Evolutionary conservation across 106 monocot genomes (phyloP).

Genomic region (Dendrobium huoshanense): DNA sequence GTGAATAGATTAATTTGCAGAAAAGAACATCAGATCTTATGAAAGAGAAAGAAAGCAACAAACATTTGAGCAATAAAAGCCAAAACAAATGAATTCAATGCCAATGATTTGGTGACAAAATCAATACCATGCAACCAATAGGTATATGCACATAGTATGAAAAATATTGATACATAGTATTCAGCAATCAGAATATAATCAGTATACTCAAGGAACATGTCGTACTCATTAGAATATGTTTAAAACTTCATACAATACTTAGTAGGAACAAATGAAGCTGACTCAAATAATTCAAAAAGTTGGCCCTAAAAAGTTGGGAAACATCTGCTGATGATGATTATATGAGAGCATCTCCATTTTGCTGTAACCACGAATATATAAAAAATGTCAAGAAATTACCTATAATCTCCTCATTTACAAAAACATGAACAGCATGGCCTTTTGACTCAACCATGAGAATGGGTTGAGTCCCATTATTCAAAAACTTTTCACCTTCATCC

Average conservation of each 20-base stretch:
- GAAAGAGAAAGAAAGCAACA: no score
- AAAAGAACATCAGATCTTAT: no score
- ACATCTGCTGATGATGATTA: not conserved
- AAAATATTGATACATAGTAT: not conserved
- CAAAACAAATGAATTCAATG: no score
- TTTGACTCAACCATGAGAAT: conserved; percentile 71
- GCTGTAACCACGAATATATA: not conserved
- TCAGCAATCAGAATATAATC: not conserved
- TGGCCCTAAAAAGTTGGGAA: not conserved
- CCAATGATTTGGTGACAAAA: no score
- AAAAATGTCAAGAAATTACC: conserved; percentile 28
- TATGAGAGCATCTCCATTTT: not conserved
- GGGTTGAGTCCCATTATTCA: conserved; percentile 28
- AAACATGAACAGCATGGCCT: conserved; percentile 89
- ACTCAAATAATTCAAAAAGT: not conserved
- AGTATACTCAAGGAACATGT: not conserved
- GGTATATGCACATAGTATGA: not conserved
- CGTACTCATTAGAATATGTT: not conserved
- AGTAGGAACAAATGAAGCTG: not conserved
- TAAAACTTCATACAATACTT: not conserved
- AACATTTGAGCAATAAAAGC: no score
- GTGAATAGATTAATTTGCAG: no score
- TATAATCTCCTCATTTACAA: conserved; percentile 73
- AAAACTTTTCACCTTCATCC: conserved; percentile 44
- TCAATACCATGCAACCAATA: no score